Evolutionary conservation across 768 basidiomycete genomes (phyloP), one percentile per base, ranked within the genome.

Genomic region (Suillus fuscotomentosus): DNA sequence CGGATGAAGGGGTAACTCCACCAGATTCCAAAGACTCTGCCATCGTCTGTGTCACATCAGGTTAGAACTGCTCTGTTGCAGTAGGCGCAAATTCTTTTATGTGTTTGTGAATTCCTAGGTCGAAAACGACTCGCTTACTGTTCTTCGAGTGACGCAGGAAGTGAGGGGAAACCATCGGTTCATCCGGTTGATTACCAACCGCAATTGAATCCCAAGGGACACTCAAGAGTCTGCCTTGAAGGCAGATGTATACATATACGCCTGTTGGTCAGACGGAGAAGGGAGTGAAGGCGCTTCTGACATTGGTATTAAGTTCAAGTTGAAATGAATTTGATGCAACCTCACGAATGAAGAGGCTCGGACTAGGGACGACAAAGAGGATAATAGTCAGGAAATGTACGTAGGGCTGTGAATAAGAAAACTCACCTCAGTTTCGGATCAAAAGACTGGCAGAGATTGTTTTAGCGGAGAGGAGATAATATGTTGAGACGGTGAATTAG

Each of bases 171-270:
- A n/a, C n/a, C n/a, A n/a, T n/a, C n/a, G n/a, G n/a, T n/a, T n/a
- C n/a, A n/a, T n/a, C n/a, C n/a, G n/a, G n/a, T n/a, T n/a, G n/a
- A n/a, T n/a, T n/a, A n/a, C n/a, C n/a, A n/a, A n/a, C n/a, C n/a
- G n/a, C n/a, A n/a, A n/a, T n/a, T n/a, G n/a, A n/a, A n/a, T n/a
- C n/a, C 24, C 81, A 68, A 0, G 77, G 70, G 11, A 86, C 66
- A 38, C 68, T 67, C 6, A 88, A 70, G 9, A 76, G 66, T 6
- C 86, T 86, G 0, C 79, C 82, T 65, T 86, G 84, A 43, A 88
- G 78, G 83, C 86, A 47, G 87, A 88, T 41, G 88, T 80, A 36
- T 79, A 67, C 63, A 83, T 81, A 68, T 81, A 87, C 1, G 85
- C 73, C 68, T 88, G 87, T 60, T 80, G 72, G 0, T 69, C 57